Evolutionary conservation across 306 rosid genomes (phyloP).

Genomic region (Medicago ruthenica): DNA sequence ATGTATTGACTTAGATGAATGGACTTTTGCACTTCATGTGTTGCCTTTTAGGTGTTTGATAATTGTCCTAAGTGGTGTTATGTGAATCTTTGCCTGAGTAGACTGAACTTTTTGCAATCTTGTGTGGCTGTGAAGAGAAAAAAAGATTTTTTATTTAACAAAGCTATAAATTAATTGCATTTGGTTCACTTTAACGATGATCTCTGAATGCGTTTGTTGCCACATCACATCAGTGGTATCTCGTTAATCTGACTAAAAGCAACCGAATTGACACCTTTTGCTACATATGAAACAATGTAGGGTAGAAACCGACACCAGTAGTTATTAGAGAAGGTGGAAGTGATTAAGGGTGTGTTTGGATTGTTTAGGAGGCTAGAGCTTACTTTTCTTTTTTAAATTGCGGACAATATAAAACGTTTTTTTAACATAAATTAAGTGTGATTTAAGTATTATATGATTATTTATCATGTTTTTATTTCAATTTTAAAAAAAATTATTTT

Average conservation of each 20-base stretch:
- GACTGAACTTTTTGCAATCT: neutral
- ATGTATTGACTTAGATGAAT: neutral
- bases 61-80: neutral
- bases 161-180: neutral
- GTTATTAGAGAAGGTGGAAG: neutral
- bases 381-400: too few relatives aligned
- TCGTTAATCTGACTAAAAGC: neutral
- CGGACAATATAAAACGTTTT: too few relatives aligned
- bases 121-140: neutral
- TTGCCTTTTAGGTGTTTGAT: constrained; percentile 8
- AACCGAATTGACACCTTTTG: neutral
- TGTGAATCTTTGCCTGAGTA: neutral
- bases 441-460: too few relatives aligned
- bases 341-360: too few relatives aligned
- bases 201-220: neutral
- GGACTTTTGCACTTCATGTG: neutral
- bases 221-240: neutral
- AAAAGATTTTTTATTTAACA: neutral
- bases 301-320: neutral
- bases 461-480: too few relatives aligned
- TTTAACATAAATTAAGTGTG: too few relatives aligned
- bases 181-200: neutral
- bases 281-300: neutral
- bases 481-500: too few relatives aligned
- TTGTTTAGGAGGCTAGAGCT: too few relatives aligned